phyloP scores from a whole-genome alignment of 208 protist species.

The Acanthamoeba triangularis region DNA sequence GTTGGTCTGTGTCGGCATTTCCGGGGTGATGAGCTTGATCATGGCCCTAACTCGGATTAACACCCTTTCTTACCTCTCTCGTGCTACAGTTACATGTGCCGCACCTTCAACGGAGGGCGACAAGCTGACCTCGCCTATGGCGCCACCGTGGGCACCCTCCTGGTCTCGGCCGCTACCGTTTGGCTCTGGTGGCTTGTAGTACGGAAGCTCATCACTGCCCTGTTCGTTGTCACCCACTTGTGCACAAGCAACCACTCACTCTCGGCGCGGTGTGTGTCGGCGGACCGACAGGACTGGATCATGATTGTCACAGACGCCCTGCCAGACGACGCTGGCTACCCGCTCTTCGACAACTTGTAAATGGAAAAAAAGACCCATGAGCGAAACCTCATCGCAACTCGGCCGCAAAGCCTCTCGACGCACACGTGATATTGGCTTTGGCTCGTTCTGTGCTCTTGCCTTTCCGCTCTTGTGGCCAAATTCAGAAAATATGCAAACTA shows the following conservation, averaged over 20 bases:
- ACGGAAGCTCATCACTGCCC: neutral
- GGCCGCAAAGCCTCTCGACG: neutral
- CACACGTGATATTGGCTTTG: neutral
- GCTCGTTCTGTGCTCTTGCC: too few relatives aligned
- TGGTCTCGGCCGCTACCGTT: neutral
- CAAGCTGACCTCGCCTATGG: neutral
- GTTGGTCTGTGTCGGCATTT: neutral
- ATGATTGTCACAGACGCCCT: neutral
- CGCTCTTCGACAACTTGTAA: constrained; percentile 55
- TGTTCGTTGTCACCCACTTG: neutral
- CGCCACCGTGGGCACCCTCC: neutral
- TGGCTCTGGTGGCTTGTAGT: constrained; percentile 69
- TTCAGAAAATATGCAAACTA: too few relatives aligned
- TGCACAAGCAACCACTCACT: neutral
- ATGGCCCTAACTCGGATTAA: neutral
- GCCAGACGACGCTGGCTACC: constrained; percentile 4
- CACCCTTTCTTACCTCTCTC: neutral
- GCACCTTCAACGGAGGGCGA: neutral
- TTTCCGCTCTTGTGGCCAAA: too few relatives aligned
- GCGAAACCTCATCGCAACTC: neutral
- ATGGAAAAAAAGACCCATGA: neutral
- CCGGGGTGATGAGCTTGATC: neutral
- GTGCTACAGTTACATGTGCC: constrained; percentile 27
- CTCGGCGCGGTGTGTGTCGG: too few relatives aligned
- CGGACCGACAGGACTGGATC: constrained; percentile 64